phyloP scores from a whole-genome alignment of 139 green algal genomes.

The Tetraselmis chui region DNA sequence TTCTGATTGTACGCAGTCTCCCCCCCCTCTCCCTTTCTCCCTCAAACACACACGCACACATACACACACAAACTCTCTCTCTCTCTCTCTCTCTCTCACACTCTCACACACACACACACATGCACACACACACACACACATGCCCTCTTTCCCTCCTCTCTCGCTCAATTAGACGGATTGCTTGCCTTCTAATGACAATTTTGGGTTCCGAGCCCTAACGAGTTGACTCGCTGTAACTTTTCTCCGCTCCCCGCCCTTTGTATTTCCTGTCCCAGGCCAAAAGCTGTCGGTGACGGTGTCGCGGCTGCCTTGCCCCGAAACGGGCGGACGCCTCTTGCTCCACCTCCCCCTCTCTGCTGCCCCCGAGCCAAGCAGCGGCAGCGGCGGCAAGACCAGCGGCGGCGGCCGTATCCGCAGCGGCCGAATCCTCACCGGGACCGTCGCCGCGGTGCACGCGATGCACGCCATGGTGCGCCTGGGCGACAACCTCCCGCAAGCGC shows the following conservation, averaged over 20 bases:
- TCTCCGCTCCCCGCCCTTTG: background rate
- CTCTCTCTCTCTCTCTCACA: too few relatives aligned
- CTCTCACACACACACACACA: too few relatives aligned
- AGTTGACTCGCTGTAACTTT: too few relatives aligned
- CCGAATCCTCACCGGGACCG: conserved; percentile 24
- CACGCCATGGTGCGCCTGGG: conserved; percentile 37
- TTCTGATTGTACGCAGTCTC: too few relatives aligned
- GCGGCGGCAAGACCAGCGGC: background rate
- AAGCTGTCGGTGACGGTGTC: conserved; percentile 20
- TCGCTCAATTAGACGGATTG: too few relatives aligned
- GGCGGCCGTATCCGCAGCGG: conserved; percentile 4
- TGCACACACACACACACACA: too few relatives aligned
- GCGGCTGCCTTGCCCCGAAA: conserved; percentile 13
- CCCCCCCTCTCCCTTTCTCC: too few relatives aligned
- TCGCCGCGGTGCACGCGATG: conserved; percentile 36
- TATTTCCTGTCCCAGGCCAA: conserved; percentile 5
- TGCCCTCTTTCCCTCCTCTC: too few relatives aligned
- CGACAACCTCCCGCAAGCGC: conserved; percentile 17
- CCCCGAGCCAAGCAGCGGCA: background rate
- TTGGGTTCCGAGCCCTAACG: too few relatives aligned
- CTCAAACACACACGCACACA: too few relatives aligned
- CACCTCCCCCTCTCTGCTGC: conserved; percentile 15
- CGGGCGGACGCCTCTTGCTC: conserved; percentile 30
- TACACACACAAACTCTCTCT: too few relatives aligned
- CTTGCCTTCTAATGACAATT: too few relatives aligned